phyloP scores from a whole-genome alignment of 495 filamentous ascomycete genomes.

The Viridothelium virens region DNA sequence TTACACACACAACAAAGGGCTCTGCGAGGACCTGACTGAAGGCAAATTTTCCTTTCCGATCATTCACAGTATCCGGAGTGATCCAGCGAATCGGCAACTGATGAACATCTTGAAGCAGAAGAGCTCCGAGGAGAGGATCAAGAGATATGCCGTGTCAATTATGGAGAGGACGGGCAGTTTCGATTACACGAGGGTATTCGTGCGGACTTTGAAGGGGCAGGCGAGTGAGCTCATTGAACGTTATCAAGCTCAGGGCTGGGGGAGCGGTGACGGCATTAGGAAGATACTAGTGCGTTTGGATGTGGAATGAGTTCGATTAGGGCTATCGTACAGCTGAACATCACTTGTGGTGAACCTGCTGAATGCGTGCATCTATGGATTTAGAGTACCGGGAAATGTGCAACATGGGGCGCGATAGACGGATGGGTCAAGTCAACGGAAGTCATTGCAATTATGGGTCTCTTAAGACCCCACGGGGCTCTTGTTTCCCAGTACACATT shows the following conservation, averaged over 20 bases:
- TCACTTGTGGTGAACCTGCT: background rate
- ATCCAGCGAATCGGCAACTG: conserved; percentile 71
- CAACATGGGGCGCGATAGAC: no score
- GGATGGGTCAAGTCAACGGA: no score
- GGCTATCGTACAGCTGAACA: background rate
- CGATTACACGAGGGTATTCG: conserved; percentile 66
- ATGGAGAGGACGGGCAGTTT: conserved; percentile 89
- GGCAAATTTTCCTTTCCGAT: conserved; percentile 98
- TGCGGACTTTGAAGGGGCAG: conserved; percentile 56
- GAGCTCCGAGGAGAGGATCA: conserved; percentile 77
- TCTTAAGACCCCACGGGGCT: no score
- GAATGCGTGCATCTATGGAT: no score
- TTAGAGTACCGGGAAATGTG: no score
- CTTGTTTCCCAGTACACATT: no score
- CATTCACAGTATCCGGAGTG: conserved; percentile 83
- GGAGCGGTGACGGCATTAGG: background rate
- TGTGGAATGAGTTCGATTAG: background rate
- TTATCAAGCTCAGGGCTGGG: background rate
- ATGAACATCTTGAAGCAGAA: conserved; percentile 89
- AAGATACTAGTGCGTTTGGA: background rate
- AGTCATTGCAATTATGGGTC: no score
- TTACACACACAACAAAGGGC: conserved; percentile 84
- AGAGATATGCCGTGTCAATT: conserved; percentile 78
- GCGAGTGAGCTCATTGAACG: conserved; percentile 34
- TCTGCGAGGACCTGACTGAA: conserved; percentile 94